Percentiles rank a stretch among this genome's conserved stretches.
Evolutionary conservation across 176 grass and related monocot species (phyloP).

Genomic region (Melocanna baccifera): DNA sequence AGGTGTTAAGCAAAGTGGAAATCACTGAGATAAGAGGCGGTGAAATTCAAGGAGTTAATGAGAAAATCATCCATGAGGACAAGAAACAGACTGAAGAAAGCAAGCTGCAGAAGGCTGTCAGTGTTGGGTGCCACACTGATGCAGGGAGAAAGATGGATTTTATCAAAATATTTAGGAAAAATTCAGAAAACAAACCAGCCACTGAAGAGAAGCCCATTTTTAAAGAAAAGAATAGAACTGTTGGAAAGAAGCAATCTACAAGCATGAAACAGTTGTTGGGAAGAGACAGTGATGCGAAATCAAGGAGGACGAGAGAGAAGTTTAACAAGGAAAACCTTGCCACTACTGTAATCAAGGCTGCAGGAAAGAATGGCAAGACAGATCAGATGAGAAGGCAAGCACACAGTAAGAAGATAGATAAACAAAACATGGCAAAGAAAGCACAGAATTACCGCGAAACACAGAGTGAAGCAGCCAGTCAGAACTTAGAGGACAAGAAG

Average conservation of each 20-base stretch:
- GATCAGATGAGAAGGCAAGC: slow-evolving; percentile 25
- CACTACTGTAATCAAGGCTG: slow-evolving; percentile 3
- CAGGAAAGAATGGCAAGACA: slow-evolving; percentile 20
- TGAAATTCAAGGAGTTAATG: not conserved
- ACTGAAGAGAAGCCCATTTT: slow-evolving; percentile 19
- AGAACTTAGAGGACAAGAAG: slow-evolving; percentile 27
- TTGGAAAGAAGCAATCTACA: slow-evolving; percentile 28
- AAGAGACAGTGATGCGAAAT: slow-evolving; percentile 28
- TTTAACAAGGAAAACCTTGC: slow-evolving; percentile 32
- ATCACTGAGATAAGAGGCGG: slow-evolving; percentile 24
- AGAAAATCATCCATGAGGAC: slow-evolving; percentile 5
- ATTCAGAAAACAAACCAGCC: slow-evolving; percentile 11
- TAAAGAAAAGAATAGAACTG: slow-evolving; percentile 21
- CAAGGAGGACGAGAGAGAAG: slow-evolving; percentile 29
- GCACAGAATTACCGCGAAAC: not conserved
- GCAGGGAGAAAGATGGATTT: slow-evolving; percentile 40
- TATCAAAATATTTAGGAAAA: slow-evolving; percentile 39
- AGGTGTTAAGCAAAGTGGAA: slow-evolving; percentile 34
- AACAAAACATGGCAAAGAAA: slow-evolving; percentile 18
- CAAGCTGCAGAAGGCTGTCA: slow-evolving; percentile 25
- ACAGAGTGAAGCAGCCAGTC: not conserved
- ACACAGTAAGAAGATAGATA: slow-evolving; percentile 31
- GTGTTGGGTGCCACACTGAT: slow-evolving; percentile 23
- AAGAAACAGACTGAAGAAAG: slow-evolving; percentile 35
- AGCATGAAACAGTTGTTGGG: slow-evolving; percentile 27